Conservation (phyloP, 495 filamentous ascomycete species). For the Penicillium daleae region DNA sequence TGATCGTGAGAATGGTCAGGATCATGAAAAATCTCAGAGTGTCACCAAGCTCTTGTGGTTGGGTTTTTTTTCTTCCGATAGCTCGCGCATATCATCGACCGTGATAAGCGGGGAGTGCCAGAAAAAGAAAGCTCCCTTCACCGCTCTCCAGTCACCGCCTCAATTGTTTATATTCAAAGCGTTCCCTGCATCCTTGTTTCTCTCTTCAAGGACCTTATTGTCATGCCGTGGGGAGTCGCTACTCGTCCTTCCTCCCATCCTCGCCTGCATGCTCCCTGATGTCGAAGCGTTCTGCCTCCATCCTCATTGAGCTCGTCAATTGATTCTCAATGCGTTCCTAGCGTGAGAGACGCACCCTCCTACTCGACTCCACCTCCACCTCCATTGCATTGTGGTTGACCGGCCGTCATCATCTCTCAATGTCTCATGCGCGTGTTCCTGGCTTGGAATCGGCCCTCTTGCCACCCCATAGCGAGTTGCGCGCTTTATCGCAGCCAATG, state of each 20-base stretch:
- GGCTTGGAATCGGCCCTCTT: neutral
- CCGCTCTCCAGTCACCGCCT: slow-evolving; percentile 3
- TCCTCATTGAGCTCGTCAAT: neutral
- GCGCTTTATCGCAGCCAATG: neutral
- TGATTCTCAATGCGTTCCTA: neutral
- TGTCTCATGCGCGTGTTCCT: neutral
- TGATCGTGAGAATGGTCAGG: neutral
- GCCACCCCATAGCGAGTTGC: neutral
- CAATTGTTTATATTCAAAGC: neutral
- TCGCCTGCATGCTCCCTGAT: neutral
- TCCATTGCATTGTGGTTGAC: neutral
- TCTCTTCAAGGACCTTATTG: neutral
- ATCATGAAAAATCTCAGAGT: neutral
- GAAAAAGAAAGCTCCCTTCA: slow-evolving; percentile 19
- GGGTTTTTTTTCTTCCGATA: slow-evolving; percentile 12
- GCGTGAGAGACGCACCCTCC: neutral
- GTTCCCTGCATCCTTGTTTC: neutral
- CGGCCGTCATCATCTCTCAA: neutral
- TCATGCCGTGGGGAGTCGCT: neutral
- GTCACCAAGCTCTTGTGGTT: neutral
- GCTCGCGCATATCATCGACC: slow-evolving; percentile 4
- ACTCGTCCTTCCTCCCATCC: neutral
- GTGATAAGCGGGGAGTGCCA: slow-evolving; percentile 21
- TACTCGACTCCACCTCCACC: neutral
- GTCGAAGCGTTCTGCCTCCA: neutral